Base-by-base conservation (phyloP, 371 early-diverging fungal species). In the Capillidium rhysosporum region DNA sequence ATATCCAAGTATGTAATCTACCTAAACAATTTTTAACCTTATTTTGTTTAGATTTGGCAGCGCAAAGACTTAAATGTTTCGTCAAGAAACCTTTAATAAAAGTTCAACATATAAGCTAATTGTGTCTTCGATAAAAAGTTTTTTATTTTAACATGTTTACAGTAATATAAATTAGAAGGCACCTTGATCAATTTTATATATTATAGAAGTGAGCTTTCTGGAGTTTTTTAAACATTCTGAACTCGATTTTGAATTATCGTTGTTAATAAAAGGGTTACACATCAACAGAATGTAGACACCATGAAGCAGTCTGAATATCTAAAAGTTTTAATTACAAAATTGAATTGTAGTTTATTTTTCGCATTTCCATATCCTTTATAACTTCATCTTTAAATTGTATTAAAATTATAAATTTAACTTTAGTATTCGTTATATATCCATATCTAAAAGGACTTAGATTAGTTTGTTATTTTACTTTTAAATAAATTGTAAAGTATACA, bases 1-100 rank as follows among this genome's bases (percentile, higher is more conserved):
- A 91, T 63, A 79, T 96, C 30, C 94, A 94, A 77, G 82, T 92
- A 18, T 10, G 16, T 40, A 48, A 21, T 47, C 3, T 26, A 26
- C 25, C 21, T 7, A 2, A 23, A 16, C 10, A 23, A 44, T 47
- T 14, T 26, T n/a, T 20, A 25, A 20, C 31, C 40, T 56, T 49
- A n/a, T 7, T 40, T 40, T 41, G 18, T 26, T 1, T 54, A 58
- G 58, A 58, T 58, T 40, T 58, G 58, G 58, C 54, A 58, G 30
- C 45, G 54, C 28, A 53, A 54, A 53, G 51, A 51, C 34, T 14
- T 34, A 12, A 34, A 47, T 2, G 4, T 16, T 8, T 26, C 29
- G 8, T 5, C 9, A 14, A 12, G 16, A 23, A 28, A 29, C 24
- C 48, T 5, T 10, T 14, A 26, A 26, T 26, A 23, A 47, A 47